Conservation (phyloP, 2,329 filamentous ascomycete genomes). For the Colletotrichum sp. region DNA sequence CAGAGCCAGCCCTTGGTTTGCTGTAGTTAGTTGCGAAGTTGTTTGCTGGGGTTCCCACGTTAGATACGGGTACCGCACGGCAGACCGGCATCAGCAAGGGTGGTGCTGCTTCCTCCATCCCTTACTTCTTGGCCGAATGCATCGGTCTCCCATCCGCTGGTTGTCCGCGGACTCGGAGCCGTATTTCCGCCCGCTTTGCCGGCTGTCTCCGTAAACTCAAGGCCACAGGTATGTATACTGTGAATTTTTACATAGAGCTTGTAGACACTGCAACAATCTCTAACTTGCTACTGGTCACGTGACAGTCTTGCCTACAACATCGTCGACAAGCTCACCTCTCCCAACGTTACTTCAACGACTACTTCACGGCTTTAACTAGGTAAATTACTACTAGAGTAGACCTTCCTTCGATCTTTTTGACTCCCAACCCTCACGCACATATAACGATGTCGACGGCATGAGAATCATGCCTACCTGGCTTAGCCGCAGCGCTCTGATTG, state of each 20-base stretch:
- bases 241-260: background rate
- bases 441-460: background rate
- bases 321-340: background rate
- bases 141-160: background rate
- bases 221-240: background rate
- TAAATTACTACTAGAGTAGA: background rate
- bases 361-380: rapidly evolving
- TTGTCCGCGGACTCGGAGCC: background rate
- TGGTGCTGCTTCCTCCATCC: background rate
- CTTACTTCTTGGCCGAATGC: background rate
- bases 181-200: background rate
- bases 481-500: background rate
- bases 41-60: background rate
- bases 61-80: background rate
- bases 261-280: background rate
- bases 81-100: background rate
- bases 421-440: background rate
- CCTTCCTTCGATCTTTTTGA: background rate
- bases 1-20: background rate
- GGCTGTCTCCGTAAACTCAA: background rate
- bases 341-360: background rate
- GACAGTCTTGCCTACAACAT: background rate
- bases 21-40: background rate
- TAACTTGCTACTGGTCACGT: background rate
- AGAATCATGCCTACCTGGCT: background rate